Conservation (phyloP, 345 rosid genomes). For the Psidium friedrichsthalianum region DNA sequence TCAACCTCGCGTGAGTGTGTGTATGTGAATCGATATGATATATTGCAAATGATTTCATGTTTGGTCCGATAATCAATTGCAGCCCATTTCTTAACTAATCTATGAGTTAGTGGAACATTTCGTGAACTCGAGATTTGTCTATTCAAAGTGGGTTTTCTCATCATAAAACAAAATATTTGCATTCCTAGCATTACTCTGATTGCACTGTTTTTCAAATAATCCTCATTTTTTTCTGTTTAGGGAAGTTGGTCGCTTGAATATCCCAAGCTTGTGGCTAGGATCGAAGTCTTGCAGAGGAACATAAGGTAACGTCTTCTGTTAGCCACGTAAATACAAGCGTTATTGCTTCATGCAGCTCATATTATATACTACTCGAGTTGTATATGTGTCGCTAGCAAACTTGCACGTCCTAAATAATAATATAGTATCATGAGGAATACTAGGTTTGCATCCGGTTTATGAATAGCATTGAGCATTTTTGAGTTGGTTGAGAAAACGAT, state of each 20-base stretch:
- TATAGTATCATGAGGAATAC: neutral
- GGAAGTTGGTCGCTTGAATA: conserved; percentile 45
- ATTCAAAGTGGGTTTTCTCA: neutral
- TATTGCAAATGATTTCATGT: neutral
- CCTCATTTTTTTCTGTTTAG: conserved; percentile 12
- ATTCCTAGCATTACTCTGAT: neutral
- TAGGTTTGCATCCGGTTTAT: neutral
- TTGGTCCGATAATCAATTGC: neutral
- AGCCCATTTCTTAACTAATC: neutral
- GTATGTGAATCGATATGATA: neutral
- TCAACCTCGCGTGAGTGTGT: neutral
- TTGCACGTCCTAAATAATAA: neutral
- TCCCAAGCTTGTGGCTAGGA: conserved; percentile 42
- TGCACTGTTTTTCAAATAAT: neutral
- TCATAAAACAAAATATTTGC: neutral
- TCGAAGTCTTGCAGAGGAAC: conserved; percentile 51
- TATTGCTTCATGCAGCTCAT: neutral
- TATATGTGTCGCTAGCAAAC: neutral
- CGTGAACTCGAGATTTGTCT: neutral
- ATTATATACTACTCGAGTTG: neutral
- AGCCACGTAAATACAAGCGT: neutral
- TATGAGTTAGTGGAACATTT: neutral
- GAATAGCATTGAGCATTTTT: neutral
- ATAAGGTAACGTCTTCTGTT: conserved; percentile 27
- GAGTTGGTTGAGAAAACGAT: neutral